phyloP scores from a whole-genome alignment of 2,329 filamentous ascomycete genomes.

The Claviceps purpurea region DNA sequence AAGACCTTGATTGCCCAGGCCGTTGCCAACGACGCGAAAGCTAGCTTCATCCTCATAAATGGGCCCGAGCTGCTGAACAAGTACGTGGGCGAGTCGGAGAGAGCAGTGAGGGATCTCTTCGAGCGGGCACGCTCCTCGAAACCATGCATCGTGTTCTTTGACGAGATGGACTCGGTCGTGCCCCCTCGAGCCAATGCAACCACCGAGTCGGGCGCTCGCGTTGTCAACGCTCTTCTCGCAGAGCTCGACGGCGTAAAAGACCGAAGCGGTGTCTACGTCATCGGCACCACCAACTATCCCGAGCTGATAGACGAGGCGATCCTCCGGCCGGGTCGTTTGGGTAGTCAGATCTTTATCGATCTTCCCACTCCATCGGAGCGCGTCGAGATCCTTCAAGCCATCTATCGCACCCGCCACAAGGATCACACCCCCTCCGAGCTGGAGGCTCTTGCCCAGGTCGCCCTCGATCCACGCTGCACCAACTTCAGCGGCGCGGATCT shows the following conservation, averaged over 20 bases:
- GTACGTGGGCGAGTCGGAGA: conserved; percentile 92
- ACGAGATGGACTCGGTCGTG: conserved; percentile 88
- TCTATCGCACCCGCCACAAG: conserved; percentile 34
- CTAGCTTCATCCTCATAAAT: conserved; percentile 97
- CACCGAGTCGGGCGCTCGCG: conserved; percentile 71
- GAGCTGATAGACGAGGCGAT: conserved; percentile 97
- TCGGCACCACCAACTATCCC: conserved; percentile 87
- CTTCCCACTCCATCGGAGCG: conserved; percentile 67
- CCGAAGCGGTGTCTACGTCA: conserved; percentile 79
- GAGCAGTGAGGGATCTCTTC: conserved; percentile 85
- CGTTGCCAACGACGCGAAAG: conserved; percentile 86
- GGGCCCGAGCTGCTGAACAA: conserved; percentile 95
- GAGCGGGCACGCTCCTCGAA: conserved; percentile 72
- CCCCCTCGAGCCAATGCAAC: conserved; percentile 67
- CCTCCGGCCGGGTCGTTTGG: conserved; percentile 79
- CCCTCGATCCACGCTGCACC: conserved; percentile 51
- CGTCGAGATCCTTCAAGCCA: conserved; percentile 69
- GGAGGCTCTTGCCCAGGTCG: conserved; percentile 48
- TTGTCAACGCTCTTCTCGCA: conserved; percentile 89
- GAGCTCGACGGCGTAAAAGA: conserved; percentile 79
- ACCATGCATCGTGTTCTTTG: conserved; percentile 95
- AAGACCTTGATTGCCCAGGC: conserved; percentile 95
- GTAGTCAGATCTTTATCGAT: conserved; percentile 80
- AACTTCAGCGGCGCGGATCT: conserved; percentile 64
- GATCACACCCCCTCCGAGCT: conserved; percentile 29